phyloP scores from a whole-genome alignment of 2,329 filamentous ascomycete species.

The Leptosphaerulina australis region DNA sequence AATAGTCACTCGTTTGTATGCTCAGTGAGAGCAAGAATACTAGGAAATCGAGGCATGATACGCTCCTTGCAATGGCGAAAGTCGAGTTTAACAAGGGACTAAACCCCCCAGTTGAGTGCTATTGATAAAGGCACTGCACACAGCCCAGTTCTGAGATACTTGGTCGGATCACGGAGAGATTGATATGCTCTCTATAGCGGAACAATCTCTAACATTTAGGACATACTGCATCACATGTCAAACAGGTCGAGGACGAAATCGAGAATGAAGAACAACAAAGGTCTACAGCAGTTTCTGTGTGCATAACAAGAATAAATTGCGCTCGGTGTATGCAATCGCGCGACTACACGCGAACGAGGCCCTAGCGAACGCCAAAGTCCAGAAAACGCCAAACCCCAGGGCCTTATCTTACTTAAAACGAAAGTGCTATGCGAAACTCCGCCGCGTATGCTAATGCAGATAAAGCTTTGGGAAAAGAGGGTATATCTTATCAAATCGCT shows the following conservation, averaged over 20 bases:
- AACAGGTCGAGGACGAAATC: too few relatives aligned
- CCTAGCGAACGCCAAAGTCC: not conserved
- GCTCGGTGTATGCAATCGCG: slow-evolving; percentile 8
- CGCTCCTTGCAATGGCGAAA: too few relatives aligned
- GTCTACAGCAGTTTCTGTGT: not conserved
- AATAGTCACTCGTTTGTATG: slow-evolving; percentile 7
- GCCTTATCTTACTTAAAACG: not conserved
- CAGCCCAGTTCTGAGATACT: too few relatives aligned
- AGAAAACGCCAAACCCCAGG: slow-evolving; percentile 2
- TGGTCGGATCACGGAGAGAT: too few relatives aligned
- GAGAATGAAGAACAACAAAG: too few relatives aligned
- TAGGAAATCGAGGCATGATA: too few relatives aligned
- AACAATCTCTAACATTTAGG: too few relatives aligned
- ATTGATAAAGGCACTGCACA: too few relatives aligned
- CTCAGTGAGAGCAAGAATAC: not conserved
- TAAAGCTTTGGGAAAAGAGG: slow-evolving; percentile 15
- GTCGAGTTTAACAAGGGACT: too few relatives aligned
- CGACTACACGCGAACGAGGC: not conserved
- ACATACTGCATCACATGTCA: too few relatives aligned
- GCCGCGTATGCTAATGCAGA: slow-evolving; percentile 21
- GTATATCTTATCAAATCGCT: slow-evolving; percentile 20
- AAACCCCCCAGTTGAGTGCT: too few relatives aligned
- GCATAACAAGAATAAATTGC: not conserved
- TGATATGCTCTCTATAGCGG: too few relatives aligned
- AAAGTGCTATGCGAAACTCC: slow-evolving; percentile 18